phyloP scores from a whole-genome alignment of 2,329 filamentous ascomycete species.

The Cercospora sp. region DNA sequence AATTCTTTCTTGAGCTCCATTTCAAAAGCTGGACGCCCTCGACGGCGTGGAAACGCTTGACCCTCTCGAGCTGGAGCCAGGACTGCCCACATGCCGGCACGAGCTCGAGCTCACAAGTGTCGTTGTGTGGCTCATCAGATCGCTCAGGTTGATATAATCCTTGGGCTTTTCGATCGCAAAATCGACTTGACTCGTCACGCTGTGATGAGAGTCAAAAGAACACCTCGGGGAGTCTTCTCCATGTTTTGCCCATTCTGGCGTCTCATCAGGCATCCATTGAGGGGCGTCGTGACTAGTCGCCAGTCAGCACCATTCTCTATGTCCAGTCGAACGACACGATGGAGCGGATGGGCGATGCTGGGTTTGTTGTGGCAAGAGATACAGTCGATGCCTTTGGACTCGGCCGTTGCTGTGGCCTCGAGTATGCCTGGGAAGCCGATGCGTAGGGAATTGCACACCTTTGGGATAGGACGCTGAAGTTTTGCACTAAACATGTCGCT shows the following conservation, averaged over 20 bases:
- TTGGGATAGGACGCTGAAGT: slow-evolving; percentile 23
- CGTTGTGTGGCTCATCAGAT: slow-evolving; percentile 7
- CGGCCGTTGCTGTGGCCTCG: neutral
- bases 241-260: slow-evolving; percentile 16
- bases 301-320: slow-evolving; percentile 11
- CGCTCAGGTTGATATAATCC: slow-evolving; percentile 20
- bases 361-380: slow-evolving; percentile 1
- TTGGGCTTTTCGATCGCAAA: slow-evolving; percentile 19
- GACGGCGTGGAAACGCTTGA: slow-evolving; percentile 9
- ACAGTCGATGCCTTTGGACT: slow-evolving; percentile 11
- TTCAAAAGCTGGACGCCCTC: slow-evolving; percentile 8
- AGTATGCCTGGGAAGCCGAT: neutral
- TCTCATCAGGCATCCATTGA: slow-evolving; percentile 20
- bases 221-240: slow-evolving; percentile 23
- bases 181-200: slow-evolving; percentile 2
- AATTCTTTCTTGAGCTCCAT: neutral
- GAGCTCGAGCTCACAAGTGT: slow-evolving; percentile 1
- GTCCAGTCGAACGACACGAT: slow-evolving; percentile 5
- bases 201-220: slow-evolving; percentile 18
- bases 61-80: neutral
- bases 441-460: slow-evolving; percentile 11
- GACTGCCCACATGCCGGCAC: slow-evolving; percentile 8
- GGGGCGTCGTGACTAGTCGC: slow-evolving; percentile 17
- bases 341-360: neutral
- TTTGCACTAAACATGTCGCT: slow-evolving; percentile 22